Percentiles rank a stretch among this genome's conserved stretches.
Evolutionary conservation across 208 protist species (phyloP).

Genomic region (Leishmania amazonensis): DNA sequence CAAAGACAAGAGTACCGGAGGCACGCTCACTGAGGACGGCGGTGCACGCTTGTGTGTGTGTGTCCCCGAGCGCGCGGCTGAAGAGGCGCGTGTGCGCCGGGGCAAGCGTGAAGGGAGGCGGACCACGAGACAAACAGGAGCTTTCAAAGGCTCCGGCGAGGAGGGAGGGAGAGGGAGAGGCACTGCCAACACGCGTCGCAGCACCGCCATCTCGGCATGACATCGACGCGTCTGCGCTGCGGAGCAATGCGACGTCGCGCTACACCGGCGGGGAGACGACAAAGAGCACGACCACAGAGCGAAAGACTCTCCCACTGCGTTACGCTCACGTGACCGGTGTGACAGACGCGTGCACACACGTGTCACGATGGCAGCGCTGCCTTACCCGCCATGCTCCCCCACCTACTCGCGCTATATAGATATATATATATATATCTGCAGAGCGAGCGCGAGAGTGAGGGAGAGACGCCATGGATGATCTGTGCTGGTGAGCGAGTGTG

Average conservation of each 20-base stretch:
- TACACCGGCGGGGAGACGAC: not conserved
- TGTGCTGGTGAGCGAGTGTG: not conserved
- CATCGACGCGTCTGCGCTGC: not conserved
- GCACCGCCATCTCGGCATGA: not conserved
- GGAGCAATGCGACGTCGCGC: not conserved
- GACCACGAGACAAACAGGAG: not conserved
- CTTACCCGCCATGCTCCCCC: not conserved
- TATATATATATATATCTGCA: not conserved
- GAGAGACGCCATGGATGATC: not conserved
- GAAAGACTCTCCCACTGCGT: not conserved
- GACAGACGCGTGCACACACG: conserved; percentile 3
- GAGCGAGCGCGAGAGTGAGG: not conserved
- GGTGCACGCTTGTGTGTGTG: not conserved
- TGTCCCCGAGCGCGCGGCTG: not conserved
- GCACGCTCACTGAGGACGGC: not conserved
- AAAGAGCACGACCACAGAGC: not conserved
- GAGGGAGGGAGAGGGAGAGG: not conserved
- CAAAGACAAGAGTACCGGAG: not conserved
- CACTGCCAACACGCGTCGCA: not conserved
- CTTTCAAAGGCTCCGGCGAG: not conserved
- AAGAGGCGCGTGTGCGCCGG: not conserved
- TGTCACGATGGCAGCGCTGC: not conserved
- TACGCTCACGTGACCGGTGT: not conserved
- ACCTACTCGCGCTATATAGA: not conserved
- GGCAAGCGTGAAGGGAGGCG: not conserved